Conservation (phyloP, 352 stramenopile species). For the Globisporangium solare region DNA sequence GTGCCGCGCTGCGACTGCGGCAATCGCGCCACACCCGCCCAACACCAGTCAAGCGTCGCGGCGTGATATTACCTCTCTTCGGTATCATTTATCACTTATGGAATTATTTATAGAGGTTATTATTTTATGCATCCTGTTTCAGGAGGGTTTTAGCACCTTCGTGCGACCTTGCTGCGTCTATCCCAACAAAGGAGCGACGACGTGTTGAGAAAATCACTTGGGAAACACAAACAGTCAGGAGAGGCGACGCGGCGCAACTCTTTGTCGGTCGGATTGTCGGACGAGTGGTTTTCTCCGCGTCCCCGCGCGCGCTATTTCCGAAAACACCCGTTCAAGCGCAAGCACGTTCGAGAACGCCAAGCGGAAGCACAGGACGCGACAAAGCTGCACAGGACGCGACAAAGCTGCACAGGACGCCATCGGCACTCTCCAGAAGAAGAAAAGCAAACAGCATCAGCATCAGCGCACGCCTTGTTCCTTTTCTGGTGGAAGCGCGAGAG, state of each 20-base stretch:
- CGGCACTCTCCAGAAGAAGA: too few relatives aligned
- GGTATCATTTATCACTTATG: too few relatives aligned
- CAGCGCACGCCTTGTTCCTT: not conserved
- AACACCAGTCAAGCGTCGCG: slow-evolving; percentile 9
- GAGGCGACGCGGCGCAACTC: not conserved
- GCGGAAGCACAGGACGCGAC: too few relatives aligned
- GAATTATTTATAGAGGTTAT: too few relatives aligned
- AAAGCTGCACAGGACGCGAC: too few relatives aligned
- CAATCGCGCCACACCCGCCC: not conserved
- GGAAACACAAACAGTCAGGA: not conserved
- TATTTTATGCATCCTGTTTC: too few relatives aligned
- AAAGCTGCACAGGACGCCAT: too few relatives aligned
- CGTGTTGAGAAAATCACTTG: not conserved
- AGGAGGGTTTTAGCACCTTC: not conserved
- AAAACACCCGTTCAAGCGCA: slow-evolving; percentile 1
- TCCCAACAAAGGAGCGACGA: slow-evolving; percentile 5
- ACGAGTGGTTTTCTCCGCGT: slow-evolving; percentile 3
- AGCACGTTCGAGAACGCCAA: not conserved
- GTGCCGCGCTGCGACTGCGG: not conserved
- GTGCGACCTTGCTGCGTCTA: slow-evolving; percentile 1
- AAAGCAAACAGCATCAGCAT: not conserved
- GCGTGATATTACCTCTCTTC: not conserved
- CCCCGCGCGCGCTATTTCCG: not conserved
- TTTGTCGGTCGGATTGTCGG: not conserved
- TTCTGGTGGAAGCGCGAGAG: too few relatives aligned